Percentiles rank a stretch among this genome's conserved stretches.
These are phyloP conservation scores for Moesziomyces antarcticus DNA, from an alignment of 1,284 basidiomycete species.

Conservation along the genomic window DNA sequence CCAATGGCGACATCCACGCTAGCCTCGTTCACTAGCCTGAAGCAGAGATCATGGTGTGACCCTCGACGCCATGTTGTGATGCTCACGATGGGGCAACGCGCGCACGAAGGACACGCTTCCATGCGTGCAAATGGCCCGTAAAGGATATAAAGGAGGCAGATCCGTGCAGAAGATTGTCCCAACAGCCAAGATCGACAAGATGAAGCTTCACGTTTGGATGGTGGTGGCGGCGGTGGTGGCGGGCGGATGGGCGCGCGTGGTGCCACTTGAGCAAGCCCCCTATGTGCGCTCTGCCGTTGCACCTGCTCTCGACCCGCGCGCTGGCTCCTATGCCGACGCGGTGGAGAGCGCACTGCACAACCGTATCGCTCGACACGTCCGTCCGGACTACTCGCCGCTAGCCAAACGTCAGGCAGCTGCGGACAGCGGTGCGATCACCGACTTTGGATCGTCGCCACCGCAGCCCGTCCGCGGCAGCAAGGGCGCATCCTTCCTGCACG, in stretches of 20 bases:
- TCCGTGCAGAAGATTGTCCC: too few species aligned
- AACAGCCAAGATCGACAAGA: background rate
- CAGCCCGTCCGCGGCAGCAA: slow-evolving; percentile 16
- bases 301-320: background rate
- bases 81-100: too few species aligned
- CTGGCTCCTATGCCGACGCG: background rate
- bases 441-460: background rate
- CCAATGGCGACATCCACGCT: too few species aligned
- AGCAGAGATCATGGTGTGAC: too few species aligned
- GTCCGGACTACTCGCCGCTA: slow-evolving; percentile 6
- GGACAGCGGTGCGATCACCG: slow-evolving; percentile 4
- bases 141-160: too few species aligned
- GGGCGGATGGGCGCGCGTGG: background rate
- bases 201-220: background rate
- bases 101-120: too few species aligned
- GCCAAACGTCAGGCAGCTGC: background rate
- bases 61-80: too few species aligned
- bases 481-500: slow-evolving; percentile 11
- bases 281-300: background rate
- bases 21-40: too few species aligned
- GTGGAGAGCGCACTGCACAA: slow-evolving; percentile 12
- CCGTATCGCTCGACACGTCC: slow-evolving; percentile 18
- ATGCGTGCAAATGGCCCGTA: too few species aligned
- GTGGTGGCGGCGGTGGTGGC: too few species aligned
- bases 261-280: slow-evolving; percentile 1